Evolutionary conservation across 208 protist species (phyloP), one percentile per base, ranked within the genome.

Genomic region (Trypanosoma scelopori): DNA sequence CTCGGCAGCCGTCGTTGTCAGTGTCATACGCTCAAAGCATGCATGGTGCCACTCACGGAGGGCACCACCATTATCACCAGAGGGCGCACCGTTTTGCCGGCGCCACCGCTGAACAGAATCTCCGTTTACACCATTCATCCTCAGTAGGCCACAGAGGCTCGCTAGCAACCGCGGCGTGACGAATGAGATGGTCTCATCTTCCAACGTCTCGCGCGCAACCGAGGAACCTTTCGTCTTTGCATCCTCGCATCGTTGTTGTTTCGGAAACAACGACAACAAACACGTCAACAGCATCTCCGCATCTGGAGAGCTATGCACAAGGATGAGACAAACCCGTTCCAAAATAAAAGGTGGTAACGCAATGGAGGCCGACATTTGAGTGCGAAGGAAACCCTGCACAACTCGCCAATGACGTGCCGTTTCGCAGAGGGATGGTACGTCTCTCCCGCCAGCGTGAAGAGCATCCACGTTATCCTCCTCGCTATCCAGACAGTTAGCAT

Each of bases 221-320:
- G 16, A 0, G 22, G 46, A 58, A 45, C 32, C 11, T 12, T 22
- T 39, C 11, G 9, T 28, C 27, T 58, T 50, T 27, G 18, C 5
- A 15, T 7, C 5, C 5, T 18, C n/a, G 22, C 11, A 18, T 22
- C 16, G 7, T 3, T 42, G 50, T 16, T 13, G 48, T 22, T 59
- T 43, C 12, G 56, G 56, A 46, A 71, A 48, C 32, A 74, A 23
- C 37, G 53, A 20, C 37, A 71, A 35, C 49, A 71, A 39, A 49
- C 35, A 64, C 45, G 30, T 25, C 15, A 64, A 6, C 5, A 81
- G 15, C 47, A 71, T 42, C 50, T 59, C 68, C 15, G 73, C 32
- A 55, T 81, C 75, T 11, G 70, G 65, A 18, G 64, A 65, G 20
- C 45, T 81, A 51, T 76, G 65, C 43, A 72, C 41, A 42, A 81